Percentiles rank a stretch among this genome's conserved stretches.
phyloP scores from a whole-genome alignment of 1,284 basidiomycete species.

The Bjerkandera adusta region DNA sequence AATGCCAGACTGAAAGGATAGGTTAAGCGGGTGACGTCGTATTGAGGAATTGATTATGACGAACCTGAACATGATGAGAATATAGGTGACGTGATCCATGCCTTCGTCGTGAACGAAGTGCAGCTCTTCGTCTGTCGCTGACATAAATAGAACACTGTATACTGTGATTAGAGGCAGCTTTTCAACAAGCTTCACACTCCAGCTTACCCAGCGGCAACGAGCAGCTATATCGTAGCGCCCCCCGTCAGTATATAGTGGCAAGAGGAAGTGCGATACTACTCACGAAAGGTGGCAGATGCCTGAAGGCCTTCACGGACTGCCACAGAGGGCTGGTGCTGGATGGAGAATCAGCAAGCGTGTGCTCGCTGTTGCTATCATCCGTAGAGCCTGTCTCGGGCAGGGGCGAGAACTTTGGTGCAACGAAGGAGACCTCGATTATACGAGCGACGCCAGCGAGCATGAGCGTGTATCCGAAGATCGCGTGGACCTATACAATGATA shows the following conservation, averaged over 20 bases:
- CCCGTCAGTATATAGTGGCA: not conserved
- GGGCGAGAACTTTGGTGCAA: constrained; percentile 39
- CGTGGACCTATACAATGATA: constrained; percentile 62
- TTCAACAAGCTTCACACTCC: not conserved
- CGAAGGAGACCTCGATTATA: constrained; percentile 87
- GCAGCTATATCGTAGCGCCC: constrained; percentile 43
- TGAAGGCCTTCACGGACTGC: constrained; percentile 61
- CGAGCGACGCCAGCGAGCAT: constrained; percentile 84
- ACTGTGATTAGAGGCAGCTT: not conserved
- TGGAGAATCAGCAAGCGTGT: constrained; percentile 51
- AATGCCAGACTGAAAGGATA: constrained; percentile 57
- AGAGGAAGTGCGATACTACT: constrained; percentile 33
- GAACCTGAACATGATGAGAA: constrained; percentile 80
- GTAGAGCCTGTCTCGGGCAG: constrained; percentile 27
- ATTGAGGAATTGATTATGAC: constrained; percentile 15
- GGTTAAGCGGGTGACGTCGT: not conserved
- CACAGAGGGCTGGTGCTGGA: constrained; percentile 16
- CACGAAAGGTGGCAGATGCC: constrained; percentile 85
- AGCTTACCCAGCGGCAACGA: constrained; percentile 58
- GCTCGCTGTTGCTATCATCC: constrained; percentile 60
- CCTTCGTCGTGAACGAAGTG: constrained; percentile 61
- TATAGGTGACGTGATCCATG: constrained; percentile 89
- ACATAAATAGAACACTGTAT: constrained; percentile 77
- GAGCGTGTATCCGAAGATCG: constrained; percentile 81
- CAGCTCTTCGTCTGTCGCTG: constrained; percentile 89